Evolutionary conservation across 106 monocot genomes (phyloP), one percentile per base, ranked within the genome.

Genomic region (Amphibolis antarctica): DNA sequence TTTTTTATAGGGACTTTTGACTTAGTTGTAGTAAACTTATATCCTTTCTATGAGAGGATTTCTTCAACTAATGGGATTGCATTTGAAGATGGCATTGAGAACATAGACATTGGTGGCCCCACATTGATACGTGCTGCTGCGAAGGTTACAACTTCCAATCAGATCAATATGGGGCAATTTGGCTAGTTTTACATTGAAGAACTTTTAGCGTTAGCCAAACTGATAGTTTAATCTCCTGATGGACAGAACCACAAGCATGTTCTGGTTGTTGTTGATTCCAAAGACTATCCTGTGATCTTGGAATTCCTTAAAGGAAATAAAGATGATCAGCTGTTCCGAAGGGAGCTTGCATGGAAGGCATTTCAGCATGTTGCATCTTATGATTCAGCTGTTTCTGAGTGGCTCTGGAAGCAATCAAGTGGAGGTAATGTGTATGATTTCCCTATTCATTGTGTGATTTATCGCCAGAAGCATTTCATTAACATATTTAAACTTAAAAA

Each of bases 341-440:
- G 57, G 73, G 47, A 76, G 67, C 69, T 96, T 68, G 94, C 94
- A 2, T 86, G 90, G 90, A 96, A 96, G 72, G 94, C 89, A 66
- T 90, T 96, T 77, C 89, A 96, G 47, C 82, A 96, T 82, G 86
- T 80, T 64, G 82, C 89, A 50, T 86, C 90, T 23, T 96, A 90
- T 78, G 89, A 96, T 80, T 83, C 94, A 15, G 94, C 86, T 54
- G 89, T 96, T 72, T 86, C 94, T 29, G 94, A 96, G 71, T 96
- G 94, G 94, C 61, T 96, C 1, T 86, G 94, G 90, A 96, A 86
- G 75, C 84, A 96, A 67, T 78, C 84, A 9, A 13, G 31, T 5
- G 73, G 67, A 69, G 94, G 94, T 89, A 71, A 62, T 17, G 36
- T 44, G 12, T 49, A 3, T 49, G 48, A 13, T 13, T 49, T 13